Conservation (phyloP, 306 rosid species). For the Abrus pulchellus region DNA sequence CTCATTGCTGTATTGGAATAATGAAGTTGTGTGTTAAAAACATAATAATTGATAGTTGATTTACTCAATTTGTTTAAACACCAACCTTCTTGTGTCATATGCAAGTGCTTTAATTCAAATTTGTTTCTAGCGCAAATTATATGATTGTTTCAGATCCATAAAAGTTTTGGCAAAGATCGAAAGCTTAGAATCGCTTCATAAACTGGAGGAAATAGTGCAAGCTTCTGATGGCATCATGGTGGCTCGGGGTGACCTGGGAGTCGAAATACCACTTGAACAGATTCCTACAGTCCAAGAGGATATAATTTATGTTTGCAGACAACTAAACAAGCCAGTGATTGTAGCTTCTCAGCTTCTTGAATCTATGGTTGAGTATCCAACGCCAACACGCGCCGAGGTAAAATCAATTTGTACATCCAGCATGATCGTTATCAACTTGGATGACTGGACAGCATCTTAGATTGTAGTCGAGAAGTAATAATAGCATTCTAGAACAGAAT, state of each 20-base stretch:
- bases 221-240: slow-evolving; percentile 95
- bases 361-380: slow-evolving; percentile 95
- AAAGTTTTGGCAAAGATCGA: slow-evolving; percentile 87
- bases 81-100: background rate
- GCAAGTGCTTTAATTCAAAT: slow-evolving; percentile 21
- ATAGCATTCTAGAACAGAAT: slow-evolving; percentile 15
- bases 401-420: slow-evolving; percentile 3
- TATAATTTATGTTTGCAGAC: slow-evolving; percentile 73
- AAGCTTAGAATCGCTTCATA: slow-evolving; percentile 84
- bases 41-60: slow-evolving; percentile 1
- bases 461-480: background rate
- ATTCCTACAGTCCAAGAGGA: slow-evolving; percentile 84
- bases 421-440: slow-evolving; percentile 23
- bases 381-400: slow-evolving; percentile 98
- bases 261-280: slow-evolving; percentile 89
- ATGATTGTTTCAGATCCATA: slow-evolving; percentile 61
- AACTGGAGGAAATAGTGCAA: slow-evolving; percentile 73
- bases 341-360: slow-evolving; percentile 96
- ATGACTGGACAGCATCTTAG: background rate
- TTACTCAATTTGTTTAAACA: background rate
- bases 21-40: background rate
- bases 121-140: background rate
- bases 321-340: slow-evolving; percentile 89
- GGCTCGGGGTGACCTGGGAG: slow-evolving; percentile 94
- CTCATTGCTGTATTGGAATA: slow-evolving; percentile 23